phyloP scores from a whole-genome alignment of 2,329 filamentous ascomycete genomes.

The Diaporthe sp. region DNA sequence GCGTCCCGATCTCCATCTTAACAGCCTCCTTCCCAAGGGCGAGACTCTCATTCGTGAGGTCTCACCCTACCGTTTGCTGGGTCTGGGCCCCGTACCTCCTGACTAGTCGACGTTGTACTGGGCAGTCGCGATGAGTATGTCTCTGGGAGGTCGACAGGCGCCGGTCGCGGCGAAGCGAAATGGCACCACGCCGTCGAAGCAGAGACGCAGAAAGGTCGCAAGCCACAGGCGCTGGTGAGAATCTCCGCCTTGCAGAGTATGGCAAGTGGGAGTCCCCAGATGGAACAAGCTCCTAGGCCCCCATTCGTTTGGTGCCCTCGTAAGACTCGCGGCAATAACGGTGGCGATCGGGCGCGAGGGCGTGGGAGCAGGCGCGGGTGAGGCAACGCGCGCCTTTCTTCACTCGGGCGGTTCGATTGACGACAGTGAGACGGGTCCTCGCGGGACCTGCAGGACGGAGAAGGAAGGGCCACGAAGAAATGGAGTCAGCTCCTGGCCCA shows the following conservation, averaged over 20 bases:
- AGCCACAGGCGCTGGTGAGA: conserved; percentile 3
- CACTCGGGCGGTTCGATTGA: conserved; percentile 15
- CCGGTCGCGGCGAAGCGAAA: conserved; percentile 16
- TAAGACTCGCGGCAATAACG: neutral
- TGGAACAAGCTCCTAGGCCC: conserved; percentile 2
- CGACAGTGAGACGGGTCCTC: neutral
- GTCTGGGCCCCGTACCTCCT: conserved; percentile 1
- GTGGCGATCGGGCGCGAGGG: conserved; percentile 8
- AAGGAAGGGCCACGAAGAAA: neutral
- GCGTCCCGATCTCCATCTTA: conserved; percentile 54
- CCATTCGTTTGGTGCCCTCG: conserved; percentile 11
- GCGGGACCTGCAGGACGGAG: neutral
- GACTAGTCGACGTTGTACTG: neutral
- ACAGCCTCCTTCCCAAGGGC: conserved; percentile 33
- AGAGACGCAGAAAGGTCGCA: conserved; percentile 15
- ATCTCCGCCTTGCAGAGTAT: neutral
- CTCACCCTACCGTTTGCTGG: conserved; percentile 34
- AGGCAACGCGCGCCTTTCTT: conserved; percentile 24
- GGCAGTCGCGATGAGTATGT: neutral
- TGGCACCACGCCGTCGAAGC: neutral
- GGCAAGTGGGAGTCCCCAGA: conserved; percentile 14
- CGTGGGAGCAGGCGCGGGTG: neutral
- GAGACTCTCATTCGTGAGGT: conserved; percentile 36
- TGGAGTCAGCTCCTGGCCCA: neutral
- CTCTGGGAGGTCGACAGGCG: neutral